A percentile compares a stretch with the other conserved stretches of the same genome.
phyloP scores from a whole-genome alignment of 257 asterid genomes.

The Solanum medicagineum region DNA sequence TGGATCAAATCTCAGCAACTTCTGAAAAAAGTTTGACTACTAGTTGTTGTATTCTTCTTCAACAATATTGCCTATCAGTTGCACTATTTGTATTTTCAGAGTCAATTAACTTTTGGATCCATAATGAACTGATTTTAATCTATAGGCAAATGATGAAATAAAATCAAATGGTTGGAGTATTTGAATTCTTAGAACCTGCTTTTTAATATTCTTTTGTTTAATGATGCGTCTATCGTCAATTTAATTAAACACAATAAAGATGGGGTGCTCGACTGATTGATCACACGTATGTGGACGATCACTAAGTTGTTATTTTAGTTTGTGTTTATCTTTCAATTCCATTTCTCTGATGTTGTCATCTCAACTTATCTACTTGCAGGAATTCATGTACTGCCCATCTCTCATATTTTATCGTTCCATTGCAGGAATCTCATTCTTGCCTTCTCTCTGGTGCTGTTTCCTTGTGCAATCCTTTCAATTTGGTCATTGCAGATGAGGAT shows the following conservation, averaged over 20 bases:
- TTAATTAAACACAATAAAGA: neutral
- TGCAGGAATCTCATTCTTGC: constrained; percentile 77
- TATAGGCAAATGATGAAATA: neutral
- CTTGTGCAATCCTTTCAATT: constrained; percentile 91
- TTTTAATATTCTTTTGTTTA: neutral
- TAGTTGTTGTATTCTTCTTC: neutral
- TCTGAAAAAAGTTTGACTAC: neutral
- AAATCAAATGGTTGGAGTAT: neutral
- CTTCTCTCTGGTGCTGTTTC: constrained; percentile 91
- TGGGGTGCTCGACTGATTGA: neutral
- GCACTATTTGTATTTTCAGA: neutral
- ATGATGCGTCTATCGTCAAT: neutral
- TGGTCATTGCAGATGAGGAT: constrained; percentile 89
- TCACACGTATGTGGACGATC: neutral
- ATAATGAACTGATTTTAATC: neutral
- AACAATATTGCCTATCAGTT: neutral
- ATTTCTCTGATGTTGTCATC: neutral
- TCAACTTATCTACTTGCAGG: neutral
- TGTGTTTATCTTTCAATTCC: neutral
- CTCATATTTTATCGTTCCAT: constrained; percentile 1
- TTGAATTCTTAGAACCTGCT: neutral
- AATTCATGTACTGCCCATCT: neutral
- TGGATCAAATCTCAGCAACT: neutral
- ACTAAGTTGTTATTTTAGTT: neutral
- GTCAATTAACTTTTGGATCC: neutral